Evolutionary conservation across 352 stramenopile species (phyloP), one percentile per base, ranked within the genome.

Genomic region (Pythium brachiatum): DNA sequence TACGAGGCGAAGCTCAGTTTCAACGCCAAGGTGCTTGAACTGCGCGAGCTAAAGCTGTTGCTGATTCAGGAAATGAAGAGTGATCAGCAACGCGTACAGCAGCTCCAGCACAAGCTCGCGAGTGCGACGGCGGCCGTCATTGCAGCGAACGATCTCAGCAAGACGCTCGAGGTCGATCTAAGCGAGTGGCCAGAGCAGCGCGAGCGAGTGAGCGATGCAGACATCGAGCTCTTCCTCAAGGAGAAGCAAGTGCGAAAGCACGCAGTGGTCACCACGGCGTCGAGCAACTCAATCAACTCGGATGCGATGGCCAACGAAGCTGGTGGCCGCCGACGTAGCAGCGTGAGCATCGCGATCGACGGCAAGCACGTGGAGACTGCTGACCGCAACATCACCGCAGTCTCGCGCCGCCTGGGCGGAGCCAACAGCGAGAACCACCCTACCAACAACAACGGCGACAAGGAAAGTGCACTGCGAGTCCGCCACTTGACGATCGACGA

Each of bases 171-270:
- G 21, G 68, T 96, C 13, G 83, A 96, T 54, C 67, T 88, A 34
- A 43, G 66, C 18, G 89, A 97, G 71, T 97, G 88, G 88, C 90
- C 90, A 0, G 92, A 98, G 69, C 85, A 96, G 60, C 81, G 83
- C 41, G 83, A 95, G 39, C 78, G 86, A 23, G 79, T 96, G 20
- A 89, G 75, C n/a, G 76, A 92, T 32, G 62, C 66, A 23, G 89
- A 97, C 54, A 78, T 96, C 36, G 76, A 90, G 20, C 65, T 87
- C 3, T 97, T 81, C 57, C 39, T 89, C 20, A 63, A 60, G 5
- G 78, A 91, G 36, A 81, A 83, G 63, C 76, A 73, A 23, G 75
- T 90, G 12, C 56, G 59, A 26, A 70, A 70, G 16, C 74, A 83
- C 57, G 74, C 65, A 2, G 58, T 64, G 50, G 56, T 60, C 51